Base-by-base conservation (phyloP, 768 basidiomycete genomes). In the Suillus brevipes region DNA sequence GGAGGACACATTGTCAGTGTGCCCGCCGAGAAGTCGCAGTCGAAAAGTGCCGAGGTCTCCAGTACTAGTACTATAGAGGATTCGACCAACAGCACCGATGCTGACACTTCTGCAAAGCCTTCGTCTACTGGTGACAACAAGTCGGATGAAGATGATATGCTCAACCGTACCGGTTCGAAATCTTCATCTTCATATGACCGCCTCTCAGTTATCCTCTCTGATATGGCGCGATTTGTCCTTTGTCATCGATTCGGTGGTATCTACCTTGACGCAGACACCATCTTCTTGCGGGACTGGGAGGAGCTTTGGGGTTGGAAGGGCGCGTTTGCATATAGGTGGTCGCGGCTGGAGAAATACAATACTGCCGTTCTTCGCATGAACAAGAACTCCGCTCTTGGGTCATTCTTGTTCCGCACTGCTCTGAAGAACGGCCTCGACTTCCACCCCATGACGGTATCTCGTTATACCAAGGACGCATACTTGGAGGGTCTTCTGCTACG, bases 241-340 rank as follows among this genome's bases (percentile, higher is more conserved):
- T 95, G 94, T 66, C 94, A 99, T 76, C 90, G 95, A 25, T 99
- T 91, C 72, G 97, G 97, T 28, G 97, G 97, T 16, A 92, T 95
- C 58, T 99, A 99, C 74, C 87, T 99, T 61, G 97, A 99, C 72
- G 95, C 96, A 12, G 97, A 99, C 74, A 98, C 95, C 10, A 87
- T 99, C 68, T 88, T 99, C 70, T 79, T 99, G 38, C 90, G 97
- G 25, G 97, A 99, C 73, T 99, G 97, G 97, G 96, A 97, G 74
- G 97, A 99, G 69, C 81, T 99, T 6, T 98, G 94, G 94, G 94
- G 94, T 36, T 97, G 93, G 90, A 88, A 90, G 70, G 96, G 96
- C 45, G 95, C 95, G 20, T 99, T 97, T 71, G 96, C 97, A 9
- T 99, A 98, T 75, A 85, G 97, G 3, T 99, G 97, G 97, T 94